Conservation (phyloP, 257 asterid genomes). For the Craterostigma plantagineum region DNA sequence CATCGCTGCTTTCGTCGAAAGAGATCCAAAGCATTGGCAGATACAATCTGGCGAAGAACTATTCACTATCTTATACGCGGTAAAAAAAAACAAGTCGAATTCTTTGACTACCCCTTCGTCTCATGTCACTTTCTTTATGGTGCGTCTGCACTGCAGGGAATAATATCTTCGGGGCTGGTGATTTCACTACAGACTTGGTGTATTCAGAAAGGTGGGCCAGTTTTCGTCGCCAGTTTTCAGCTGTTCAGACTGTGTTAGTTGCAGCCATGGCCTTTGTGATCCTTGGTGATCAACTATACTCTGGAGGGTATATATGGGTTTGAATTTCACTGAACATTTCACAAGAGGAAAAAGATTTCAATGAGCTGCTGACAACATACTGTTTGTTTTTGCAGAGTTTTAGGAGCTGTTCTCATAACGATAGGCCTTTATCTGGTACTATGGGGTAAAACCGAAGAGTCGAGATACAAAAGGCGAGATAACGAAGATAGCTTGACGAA, state of each 20-base stretch:
- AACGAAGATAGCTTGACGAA: constrained; percentile 42
- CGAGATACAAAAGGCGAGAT: constrained; percentile 20
- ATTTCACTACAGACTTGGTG: constrained; percentile 79
- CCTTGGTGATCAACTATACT: constrained; percentile 55
- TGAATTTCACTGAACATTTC: neutral
- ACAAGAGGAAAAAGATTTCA: too few species aligned
- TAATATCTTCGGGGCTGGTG: constrained; percentile 70
- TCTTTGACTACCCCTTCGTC: too few species aligned
- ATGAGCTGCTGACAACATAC: neutral
- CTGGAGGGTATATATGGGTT: constrained; percentile 58
- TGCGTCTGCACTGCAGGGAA: constrained; percentile 37
- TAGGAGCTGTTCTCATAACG: constrained; percentile 61
- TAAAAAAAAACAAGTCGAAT: constrained; percentile 13
- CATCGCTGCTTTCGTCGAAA: constrained; percentile 68
- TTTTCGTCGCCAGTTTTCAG: constrained; percentile 75
- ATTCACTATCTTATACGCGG: constrained; percentile 63
- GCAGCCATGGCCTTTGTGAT: constrained; percentile 61
- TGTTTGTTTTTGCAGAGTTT: constrained; percentile 28
- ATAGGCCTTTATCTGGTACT: constrained; percentile 58
- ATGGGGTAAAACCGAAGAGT: constrained; percentile 72
- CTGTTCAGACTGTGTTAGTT: constrained; percentile 71
- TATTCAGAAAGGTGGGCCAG: constrained; percentile 89
- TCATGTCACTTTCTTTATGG: neutral
- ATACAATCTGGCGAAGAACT: constrained; percentile 55
- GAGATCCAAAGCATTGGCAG: constrained; percentile 51